Conservation (phyloP, 805 yeast species). For the Pichia occidentalis region DNA sequence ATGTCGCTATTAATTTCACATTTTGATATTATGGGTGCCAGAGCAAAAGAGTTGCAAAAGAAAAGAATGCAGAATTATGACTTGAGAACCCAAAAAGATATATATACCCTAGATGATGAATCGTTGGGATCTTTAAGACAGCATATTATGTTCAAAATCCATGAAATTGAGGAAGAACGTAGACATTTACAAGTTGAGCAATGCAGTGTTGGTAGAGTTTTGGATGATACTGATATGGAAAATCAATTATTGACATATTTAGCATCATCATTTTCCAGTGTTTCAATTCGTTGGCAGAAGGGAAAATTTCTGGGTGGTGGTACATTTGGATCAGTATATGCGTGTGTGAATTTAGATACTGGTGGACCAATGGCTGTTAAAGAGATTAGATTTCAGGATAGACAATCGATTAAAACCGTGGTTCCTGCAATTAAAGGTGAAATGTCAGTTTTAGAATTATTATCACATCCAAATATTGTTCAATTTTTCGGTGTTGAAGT, state of each 20-base stretch:
- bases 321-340: constrained; percentile 88
- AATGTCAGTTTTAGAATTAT: constrained; percentile 91
- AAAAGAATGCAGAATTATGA: constrained; percentile 47
- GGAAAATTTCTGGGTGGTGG: constrained; percentile 93
- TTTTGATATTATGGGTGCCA: constrained; percentile 97
- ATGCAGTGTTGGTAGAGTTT: constrained; percentile 72
- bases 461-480: constrained; percentile 93
- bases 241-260: constrained; percentile 79
- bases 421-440: constrained; percentile 91
- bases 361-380: constrained; percentile 97
- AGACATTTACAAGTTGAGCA: constrained; percentile 36
- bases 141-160: constrained; percentile 61
- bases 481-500: constrained; percentile 97
- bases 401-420: constrained; percentile 74
- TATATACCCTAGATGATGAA: constrained; percentile 47
- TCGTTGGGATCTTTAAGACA: constrained; percentile 53
- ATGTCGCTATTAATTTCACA: constrained; percentile 91
- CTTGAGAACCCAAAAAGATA: constrained; percentile 43
- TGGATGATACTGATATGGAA: constrained; percentile 82
- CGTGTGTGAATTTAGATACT: constrained; percentile 86
- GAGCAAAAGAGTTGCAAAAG: constrained; percentile 67
- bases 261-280: constrained; percentile 83
- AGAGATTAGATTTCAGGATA: constrained; percentile 85
- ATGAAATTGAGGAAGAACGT: constrained; percentile 54
- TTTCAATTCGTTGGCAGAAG: constrained; percentile 96